phyloP scores from a whole-genome alignment of 2,329 filamentous ascomycete genomes.

The Talaromyces sp. region DNA sequence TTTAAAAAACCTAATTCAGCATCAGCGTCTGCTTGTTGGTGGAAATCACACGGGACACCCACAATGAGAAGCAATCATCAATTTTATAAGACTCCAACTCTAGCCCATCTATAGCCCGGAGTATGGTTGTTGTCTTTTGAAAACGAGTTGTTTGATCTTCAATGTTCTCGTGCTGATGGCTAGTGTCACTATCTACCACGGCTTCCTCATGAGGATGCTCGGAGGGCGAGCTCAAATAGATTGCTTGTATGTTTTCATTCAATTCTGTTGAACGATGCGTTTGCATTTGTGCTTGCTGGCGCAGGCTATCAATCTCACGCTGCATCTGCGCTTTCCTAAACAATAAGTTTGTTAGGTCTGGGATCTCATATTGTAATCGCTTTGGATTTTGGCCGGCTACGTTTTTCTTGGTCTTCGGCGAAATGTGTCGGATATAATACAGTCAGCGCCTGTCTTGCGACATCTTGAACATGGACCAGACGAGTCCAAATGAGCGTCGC shows the following conservation, averaged over 20 bases:
- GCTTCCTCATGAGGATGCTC: neutral
- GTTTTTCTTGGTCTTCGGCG: slow-evolving; percentile 2
- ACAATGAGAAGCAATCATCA: slow-evolving; percentile 1
- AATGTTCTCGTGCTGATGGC: neutral
- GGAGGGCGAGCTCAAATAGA: neutral
- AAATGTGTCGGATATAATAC: slow-evolving; percentile 1
- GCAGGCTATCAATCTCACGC: neutral
- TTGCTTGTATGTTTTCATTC: neutral
- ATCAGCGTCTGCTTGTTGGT: neutral
- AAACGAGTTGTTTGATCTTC: neutral
- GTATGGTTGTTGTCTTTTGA: neutral
- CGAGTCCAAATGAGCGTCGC: neutral
- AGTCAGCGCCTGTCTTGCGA: neutral
- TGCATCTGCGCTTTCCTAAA: neutral
- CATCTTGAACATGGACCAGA: slow-evolving; percentile 1
- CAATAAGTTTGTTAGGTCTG: neutral
- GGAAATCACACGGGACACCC: neutral
- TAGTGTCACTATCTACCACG: neutral
- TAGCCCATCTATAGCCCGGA: neutral
- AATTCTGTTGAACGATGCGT: neutral
- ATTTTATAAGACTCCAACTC: slow-evolving; percentile 1
- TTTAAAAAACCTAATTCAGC: neutral
- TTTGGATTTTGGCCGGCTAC: neutral
- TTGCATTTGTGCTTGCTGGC: neutral
- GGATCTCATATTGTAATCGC: neutral